Conservation (phyloP, 805 yeast genomes). For the Metahyphopichia silvanorum region DNA sequence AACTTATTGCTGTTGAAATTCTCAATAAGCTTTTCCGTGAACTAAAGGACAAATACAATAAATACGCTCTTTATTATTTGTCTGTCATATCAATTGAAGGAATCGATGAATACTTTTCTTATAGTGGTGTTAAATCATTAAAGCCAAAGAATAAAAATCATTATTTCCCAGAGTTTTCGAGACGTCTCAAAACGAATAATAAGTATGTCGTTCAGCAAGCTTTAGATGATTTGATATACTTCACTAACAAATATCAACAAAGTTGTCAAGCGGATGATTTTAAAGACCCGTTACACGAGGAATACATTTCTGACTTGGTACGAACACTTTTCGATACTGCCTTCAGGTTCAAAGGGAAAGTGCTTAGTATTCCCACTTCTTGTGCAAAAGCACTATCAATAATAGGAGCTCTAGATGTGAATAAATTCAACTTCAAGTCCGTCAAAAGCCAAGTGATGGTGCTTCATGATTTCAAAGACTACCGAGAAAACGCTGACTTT, state of each 20-base stretch:
- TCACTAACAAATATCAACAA: constrained; percentile 48
- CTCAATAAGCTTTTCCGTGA: constrained; percentile 35
- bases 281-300: constrained; percentile 26
- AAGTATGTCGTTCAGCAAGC: constrained; percentile 72
- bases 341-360: constrained; percentile 49
- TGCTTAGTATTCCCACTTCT: constrained; percentile 48
- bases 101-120: constrained; percentile 19
- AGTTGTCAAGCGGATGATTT: constrained; percentile 44
- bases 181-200: constrained; percentile 60
- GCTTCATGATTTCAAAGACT: constrained; percentile 60
- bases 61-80: constrained; percentile 50
- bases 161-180: constrained; percentile 49
- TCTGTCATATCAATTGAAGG: constrained; percentile 47
- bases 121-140: not conserved
- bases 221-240: constrained; percentile 57
- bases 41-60: constrained; percentile 29
- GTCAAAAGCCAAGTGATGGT: constrained; percentile 46
- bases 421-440: constrained; percentile 45
- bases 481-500: constrained; percentile 61
- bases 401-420: constrained; percentile 74
- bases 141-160: constrained; percentile 10
- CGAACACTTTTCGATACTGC: constrained; percentile 55
- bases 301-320: constrained; percentile 42
- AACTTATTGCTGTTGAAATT: constrained; percentile 49
- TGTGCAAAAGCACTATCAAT: constrained; percentile 71